Evolutionary conservation across 2,329 filamentous ascomycete species (phyloP).

Genomic region (Colletotrichum sp.): DNA sequence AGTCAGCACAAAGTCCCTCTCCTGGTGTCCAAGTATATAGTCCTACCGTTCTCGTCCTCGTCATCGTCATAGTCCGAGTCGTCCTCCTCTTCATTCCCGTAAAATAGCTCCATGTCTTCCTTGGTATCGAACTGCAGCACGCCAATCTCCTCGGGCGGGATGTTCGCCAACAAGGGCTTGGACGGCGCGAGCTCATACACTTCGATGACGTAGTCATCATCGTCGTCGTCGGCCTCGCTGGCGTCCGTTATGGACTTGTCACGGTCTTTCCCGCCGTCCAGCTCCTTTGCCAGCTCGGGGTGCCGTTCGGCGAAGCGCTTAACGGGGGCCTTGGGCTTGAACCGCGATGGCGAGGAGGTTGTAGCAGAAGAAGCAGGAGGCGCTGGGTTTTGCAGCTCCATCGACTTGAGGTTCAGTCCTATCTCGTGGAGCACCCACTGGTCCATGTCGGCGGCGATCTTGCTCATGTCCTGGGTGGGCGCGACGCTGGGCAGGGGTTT

Average conservation of each 20-base stretch:
- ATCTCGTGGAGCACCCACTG: conserved; percentile 65
- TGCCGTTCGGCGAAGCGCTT: conserved; percentile 62
- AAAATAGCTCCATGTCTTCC: conserved; percentile 66
- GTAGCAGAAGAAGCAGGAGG: not conserved
- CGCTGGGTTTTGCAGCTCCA: conserved; percentile 41
- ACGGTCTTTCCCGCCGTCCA: conserved; percentile 25
- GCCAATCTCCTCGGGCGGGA: conserved; percentile 57
- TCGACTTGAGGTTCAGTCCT: conserved; percentile 53
- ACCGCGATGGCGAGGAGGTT: conserved; percentile 37
- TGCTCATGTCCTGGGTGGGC: conserved; percentile 50
- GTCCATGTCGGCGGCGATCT: conserved; percentile 60
- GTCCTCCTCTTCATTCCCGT: conserved; percentile 62
- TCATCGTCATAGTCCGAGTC: conserved; percentile 70
- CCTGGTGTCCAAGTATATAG: not conserved
- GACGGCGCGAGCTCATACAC: conserved; percentile 68
- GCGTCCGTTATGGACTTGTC: conserved; percentile 43
- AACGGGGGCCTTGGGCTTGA: conserved; percentile 60
- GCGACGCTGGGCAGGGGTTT: conserved; percentile 30
- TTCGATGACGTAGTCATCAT: conserved; percentile 67
- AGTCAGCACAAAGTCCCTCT: not conserved
- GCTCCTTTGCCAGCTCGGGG: conserved; percentile 40
- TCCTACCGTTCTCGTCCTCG: conserved; percentile 68
- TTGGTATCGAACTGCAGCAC: conserved; percentile 62
- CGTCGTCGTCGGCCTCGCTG: conserved; percentile 46
- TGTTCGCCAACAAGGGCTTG: conserved; percentile 49